Evolutionary conservation across 257 asterid species (phyloP).

Genomic region (Nicotiana benthamiana): DNA sequence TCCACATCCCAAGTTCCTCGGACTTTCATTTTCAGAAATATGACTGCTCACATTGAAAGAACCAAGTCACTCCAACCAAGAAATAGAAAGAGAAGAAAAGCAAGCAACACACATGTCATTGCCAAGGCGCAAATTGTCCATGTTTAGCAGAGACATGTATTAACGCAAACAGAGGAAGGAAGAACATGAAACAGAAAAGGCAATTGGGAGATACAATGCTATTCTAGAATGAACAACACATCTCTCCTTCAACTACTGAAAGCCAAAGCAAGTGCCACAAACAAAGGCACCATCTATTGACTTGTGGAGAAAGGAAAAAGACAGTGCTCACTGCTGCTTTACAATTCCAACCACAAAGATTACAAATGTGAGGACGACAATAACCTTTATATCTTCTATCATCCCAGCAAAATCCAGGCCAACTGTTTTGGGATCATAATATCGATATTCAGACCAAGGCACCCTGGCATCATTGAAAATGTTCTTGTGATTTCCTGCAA

Average conservation of each 20-base stretch:
- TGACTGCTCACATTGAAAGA: background rate
- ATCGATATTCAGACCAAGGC: constrained; percentile 92
- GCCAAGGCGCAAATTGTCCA: background rate
- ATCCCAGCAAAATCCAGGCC: constrained; percentile 95
- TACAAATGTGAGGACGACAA: background rate
- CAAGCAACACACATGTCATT: background rate
- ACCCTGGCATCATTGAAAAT: constrained; percentile 89
- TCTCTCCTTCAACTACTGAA: background rate
- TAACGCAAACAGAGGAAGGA: background rate
- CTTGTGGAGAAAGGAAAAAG: background rate
- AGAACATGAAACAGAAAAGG: background rate
- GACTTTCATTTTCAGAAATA: background rate
- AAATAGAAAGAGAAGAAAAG: constrained; percentile 1
- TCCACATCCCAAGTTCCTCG: background rate
- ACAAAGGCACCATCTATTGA: background rate
- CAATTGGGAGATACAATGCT: background rate
- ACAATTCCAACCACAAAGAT: background rate
- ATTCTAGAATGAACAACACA: background rate
- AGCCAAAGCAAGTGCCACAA: background rate
- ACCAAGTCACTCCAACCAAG: background rate
- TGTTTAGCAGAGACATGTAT: background rate
- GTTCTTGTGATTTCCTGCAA: constrained; percentile 90
- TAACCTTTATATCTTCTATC: constrained; percentile 95
- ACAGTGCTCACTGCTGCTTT: background rate
- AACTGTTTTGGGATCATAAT: constrained; percentile 87